A percentile compares a stretch with the other conserved stretches of the same genome.
These are phyloP conservation scores for Tetramitus jugosus DNA, from an alignment of 208 protist species.

Conservation along the genomic window DNA sequence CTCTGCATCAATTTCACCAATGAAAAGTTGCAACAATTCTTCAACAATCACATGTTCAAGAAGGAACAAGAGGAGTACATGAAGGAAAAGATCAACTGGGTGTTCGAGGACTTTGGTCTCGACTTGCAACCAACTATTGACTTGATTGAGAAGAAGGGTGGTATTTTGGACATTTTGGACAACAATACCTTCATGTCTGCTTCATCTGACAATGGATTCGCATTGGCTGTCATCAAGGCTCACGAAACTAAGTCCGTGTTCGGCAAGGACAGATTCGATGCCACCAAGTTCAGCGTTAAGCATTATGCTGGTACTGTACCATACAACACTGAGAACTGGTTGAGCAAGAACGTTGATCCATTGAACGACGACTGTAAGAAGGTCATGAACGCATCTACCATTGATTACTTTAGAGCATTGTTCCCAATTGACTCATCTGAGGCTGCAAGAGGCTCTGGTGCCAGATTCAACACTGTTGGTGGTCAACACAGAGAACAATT, in stretches of 20 bases:
- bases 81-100: constrained; percentile 37
- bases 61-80: constrained; percentile 81
- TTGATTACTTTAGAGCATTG: constrained; percentile 55
- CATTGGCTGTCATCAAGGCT: constrained; percentile 52
- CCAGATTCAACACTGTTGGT: constrained; percentile 59
- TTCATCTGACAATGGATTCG: constrained; percentile 58
- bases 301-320: constrained; percentile 77
- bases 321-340: constrained; percentile 70
- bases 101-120: constrained; percentile 29
- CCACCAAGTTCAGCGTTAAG: constrained; percentile 69
- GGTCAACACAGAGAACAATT: constrained; percentile 69
- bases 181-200: constrained; percentile 34
- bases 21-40: constrained; percentile 92
- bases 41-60: constrained; percentile 89
- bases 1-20: constrained; percentile 94
- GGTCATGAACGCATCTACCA: constrained; percentile 42
- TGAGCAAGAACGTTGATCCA: constrained; percentile 77
- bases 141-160: constrained; percentile 64
- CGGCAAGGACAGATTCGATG: constrained; percentile 62
- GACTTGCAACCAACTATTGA: constrained; percentile 72
- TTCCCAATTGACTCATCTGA: constrained; percentile 32
- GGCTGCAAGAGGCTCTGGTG: constrained; percentile 31
- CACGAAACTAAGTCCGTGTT: constrained; percentile 63
- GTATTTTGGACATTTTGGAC: constrained; percentile 76
- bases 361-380: constrained; percentile 68